Percentiles rank a stretch among this genome's conserved stretches.
These are phyloP conservation scores for Dissophora ornata DNA, from an alignment of 192 early-diverging fungal genomes.

Conservation along the genomic window DNA sequence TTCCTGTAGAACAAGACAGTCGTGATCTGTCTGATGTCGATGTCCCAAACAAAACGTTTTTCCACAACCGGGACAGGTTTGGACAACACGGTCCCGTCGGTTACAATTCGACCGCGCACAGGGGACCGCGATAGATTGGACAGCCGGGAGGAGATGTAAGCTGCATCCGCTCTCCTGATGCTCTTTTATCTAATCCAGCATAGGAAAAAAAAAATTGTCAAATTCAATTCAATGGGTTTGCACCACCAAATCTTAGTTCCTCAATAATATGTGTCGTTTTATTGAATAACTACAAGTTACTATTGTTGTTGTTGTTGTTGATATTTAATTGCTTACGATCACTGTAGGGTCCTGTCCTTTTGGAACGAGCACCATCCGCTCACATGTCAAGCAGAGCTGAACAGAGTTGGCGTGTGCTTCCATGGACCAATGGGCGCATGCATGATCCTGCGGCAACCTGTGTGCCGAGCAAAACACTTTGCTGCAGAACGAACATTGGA, in stretches of 20 bases:
- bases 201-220: not conserved
- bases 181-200: conserved; percentile 16
- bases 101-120: conserved; percentile 14
- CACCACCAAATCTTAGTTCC: too few relatives aligned
- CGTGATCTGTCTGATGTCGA: conserved; percentile 30
- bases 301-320: too few relatives aligned
- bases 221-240: too few relatives aligned
- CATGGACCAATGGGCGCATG: conserved; percentile 17
- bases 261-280: too few relatives aligned
- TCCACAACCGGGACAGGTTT: conserved; percentile 24
- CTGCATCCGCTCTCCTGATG: conserved; percentile 23
- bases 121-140: conserved; percentile 32
- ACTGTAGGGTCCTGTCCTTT: conserved; percentile 9
- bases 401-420: conserved; percentile 26
- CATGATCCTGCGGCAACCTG: conserved; percentile 31
- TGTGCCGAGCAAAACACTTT: conserved; percentile 23
- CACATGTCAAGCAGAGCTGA: conserved; percentile 30
- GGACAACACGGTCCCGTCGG: conserved; percentile 29
- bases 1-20: conserved; percentile 16
- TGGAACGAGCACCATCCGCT: conserved; percentile 21
- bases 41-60: conserved; percentile 36
- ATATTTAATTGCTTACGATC: conserved; percentile 11
- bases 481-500: conserved; percentile 36
- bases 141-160: conserved; percentile 24
- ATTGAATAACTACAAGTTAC: too few relatives aligned